A percentile compares a stretch with the other conserved stretches of the same genome.
These are phyloP conservation scores for Monilinia fructigena DNA, from an alignment of 2,329 filamentous ascomycete genomes.

Conservation along the genomic window DNA sequence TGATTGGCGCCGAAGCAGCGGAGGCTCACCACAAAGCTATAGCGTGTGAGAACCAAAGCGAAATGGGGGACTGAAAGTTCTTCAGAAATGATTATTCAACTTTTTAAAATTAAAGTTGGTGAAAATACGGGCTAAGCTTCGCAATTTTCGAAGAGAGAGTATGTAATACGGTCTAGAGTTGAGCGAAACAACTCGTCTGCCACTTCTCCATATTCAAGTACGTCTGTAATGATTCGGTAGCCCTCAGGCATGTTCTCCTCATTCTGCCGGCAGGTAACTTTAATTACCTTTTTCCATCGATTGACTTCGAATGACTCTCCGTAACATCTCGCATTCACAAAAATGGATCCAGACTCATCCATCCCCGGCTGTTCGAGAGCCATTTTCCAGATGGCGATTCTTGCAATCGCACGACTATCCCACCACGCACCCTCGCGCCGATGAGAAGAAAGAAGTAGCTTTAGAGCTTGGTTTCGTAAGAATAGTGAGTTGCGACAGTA, in stretches of 20 bases:
- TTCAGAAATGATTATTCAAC: too few species aligned
- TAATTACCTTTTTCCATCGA: constrained; percentile 22
- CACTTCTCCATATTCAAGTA: constrained; percentile 11
- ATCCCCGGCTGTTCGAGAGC: constrained; percentile 32
- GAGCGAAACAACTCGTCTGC: constrained; percentile 3
- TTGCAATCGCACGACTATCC: constrained; percentile 45
- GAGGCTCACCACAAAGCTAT: background rate
- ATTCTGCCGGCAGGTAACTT: constrained; percentile 28
- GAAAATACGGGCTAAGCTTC: too few species aligned
- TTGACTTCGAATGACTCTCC: constrained; percentile 29
- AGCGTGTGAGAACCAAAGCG: too few species aligned
- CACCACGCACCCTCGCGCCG: constrained; percentile 69
- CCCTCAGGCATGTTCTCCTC: constrained; percentile 3
- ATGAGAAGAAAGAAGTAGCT: constrained; percentile 57
- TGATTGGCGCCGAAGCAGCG: background rate
- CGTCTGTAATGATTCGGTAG: constrained; percentile 1
- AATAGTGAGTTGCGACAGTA: constrained; percentile 56
- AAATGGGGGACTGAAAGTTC: too few species aligned
- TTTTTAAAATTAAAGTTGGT: too few species aligned
- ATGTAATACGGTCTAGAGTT: background rate
- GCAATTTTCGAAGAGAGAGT: background rate
- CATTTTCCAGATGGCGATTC: constrained; percentile 34
- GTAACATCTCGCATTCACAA: constrained; percentile 28
- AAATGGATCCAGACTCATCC: constrained; percentile 28
- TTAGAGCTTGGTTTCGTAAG: constrained; percentile 59